Conservation (phyloP, 148 eudicot genomes). For the Gaultheria prostrata region DNA sequence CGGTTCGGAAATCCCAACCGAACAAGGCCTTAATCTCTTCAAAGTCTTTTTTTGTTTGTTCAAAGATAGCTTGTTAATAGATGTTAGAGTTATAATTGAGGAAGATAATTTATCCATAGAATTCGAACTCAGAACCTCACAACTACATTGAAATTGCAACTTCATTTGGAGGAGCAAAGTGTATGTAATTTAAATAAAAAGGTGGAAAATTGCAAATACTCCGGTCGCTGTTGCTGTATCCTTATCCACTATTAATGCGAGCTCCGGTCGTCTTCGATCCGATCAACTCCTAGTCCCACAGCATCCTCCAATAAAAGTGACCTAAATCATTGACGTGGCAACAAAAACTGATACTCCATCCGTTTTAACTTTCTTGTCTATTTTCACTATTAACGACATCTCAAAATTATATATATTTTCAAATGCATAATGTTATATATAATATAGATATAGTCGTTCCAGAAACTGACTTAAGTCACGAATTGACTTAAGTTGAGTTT, state of each 20-base stretch:
- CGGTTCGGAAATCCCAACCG: too few species aligned
- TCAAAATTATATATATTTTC: too few species aligned
- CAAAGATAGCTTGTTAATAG: not conserved
- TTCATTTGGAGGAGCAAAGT: not conserved
- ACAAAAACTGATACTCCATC: not conserved
- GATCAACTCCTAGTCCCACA: not conserved
- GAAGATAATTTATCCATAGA: not conserved
- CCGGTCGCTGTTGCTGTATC: not conserved
- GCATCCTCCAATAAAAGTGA: not conserved
- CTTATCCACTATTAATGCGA: not conserved
- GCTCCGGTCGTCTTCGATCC: not conserved
- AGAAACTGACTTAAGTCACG: too few species aligned
- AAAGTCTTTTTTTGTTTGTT: not conserved
- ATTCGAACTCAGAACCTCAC: not conserved
- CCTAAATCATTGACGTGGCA: not conserved
- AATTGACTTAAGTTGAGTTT: too few species aligned
- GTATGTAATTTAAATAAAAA: too few species aligned
- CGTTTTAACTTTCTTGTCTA: too few species aligned
- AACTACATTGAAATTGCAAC: not conserved
- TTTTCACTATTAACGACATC: too few species aligned
- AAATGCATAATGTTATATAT: too few species aligned
- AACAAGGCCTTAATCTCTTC: too few species aligned
- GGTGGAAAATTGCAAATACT: too few species aligned
- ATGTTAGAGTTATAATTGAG: too few species aligned
- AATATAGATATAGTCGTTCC: too few species aligned